phyloP scores from a whole-genome alignment of 305 asterid species.

The Fraxinus dipetala region DNA sequence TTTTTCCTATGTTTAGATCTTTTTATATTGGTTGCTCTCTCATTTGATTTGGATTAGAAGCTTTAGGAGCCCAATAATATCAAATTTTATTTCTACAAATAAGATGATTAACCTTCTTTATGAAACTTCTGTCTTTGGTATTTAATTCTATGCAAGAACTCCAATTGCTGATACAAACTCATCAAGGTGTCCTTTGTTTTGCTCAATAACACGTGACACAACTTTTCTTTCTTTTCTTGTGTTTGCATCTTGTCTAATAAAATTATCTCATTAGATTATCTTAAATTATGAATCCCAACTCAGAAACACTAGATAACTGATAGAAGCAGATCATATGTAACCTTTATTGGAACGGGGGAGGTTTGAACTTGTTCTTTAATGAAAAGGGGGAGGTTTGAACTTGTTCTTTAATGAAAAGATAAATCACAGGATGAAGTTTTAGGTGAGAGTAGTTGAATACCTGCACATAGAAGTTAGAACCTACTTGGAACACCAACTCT shows the following conservation, averaged over 20 bases:
- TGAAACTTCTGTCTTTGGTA: not conserved
- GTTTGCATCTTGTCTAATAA: not conserved
- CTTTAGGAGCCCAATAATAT: not conserved
- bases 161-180: not conserved
- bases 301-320: not conserved
- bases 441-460: not conserved
- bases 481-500: not conserved
- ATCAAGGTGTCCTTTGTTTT: not conserved
- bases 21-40: not conserved
- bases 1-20: not conserved
- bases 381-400: not conserved
- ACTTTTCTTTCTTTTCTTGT: not conserved
- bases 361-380: not conserved
- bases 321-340: not conserved
- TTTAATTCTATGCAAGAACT: not conserved
- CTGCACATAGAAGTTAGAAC: not conserved
- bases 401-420: not conserved
- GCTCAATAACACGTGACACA: not conserved
- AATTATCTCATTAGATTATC: not conserved
- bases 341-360: not conserved
- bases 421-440: not conserved
- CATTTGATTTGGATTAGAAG: not conserved
- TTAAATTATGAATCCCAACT: not conserved
- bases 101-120: not conserved
- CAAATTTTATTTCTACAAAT: not conserved